These are phyloP conservation scores for Hymenochaete sp. DNA, from an alignment of 1,284 basidiomycete genomes.

Conservation along the genomic window DNA sequence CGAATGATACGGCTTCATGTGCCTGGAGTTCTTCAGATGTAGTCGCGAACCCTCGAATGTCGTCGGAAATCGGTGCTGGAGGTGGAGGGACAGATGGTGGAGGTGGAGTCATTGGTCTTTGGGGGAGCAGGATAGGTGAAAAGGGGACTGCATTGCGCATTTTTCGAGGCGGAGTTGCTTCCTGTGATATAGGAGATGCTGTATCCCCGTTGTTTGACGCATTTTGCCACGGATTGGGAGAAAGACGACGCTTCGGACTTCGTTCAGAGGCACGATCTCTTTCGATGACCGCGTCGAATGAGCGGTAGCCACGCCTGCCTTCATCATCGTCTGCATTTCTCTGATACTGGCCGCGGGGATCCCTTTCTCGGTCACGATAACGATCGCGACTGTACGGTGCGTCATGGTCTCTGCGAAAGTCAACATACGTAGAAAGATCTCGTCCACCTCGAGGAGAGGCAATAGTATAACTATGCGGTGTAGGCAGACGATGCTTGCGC, in stretches of 20 bases:
- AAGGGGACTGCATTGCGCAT: constrained; percentile 12
- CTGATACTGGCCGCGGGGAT: constrained; percentile 16
- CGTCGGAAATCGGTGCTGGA: constrained; percentile 19
- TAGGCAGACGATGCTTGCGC: constrained; percentile 15
- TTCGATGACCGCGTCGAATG: constrained; percentile 1
- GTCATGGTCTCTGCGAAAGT: constrained; percentile 18
- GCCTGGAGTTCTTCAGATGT: constrained; percentile 1
- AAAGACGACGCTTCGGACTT: too few species aligned
- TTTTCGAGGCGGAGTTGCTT: too few species aligned
- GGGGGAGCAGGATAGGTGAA: constrained; percentile 6
- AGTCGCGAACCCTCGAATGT: constrained; percentile 10
- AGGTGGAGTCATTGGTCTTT: constrained; percentile 1
- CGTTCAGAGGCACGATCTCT: constrained; percentile 9
- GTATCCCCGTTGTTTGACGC: too few species aligned
- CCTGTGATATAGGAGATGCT: neutral
- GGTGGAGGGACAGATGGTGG: constrained; percentile 17
- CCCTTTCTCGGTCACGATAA: constrained; percentile 11
- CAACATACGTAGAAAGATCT: too few species aligned
- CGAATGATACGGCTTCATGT: constrained; percentile 2
- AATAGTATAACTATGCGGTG: constrained; percentile 14
- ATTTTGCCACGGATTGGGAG: too few species aligned
- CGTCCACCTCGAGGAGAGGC: constrained; percentile 10
- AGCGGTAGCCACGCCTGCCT: constrained; percentile 9
- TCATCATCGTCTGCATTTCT: constrained; percentile 14
- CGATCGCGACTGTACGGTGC: constrained; percentile 10